phyloP scores from a whole-genome alignment of 2,329 filamentous ascomycete genomes.

The Balansia obtecta region DNA sequence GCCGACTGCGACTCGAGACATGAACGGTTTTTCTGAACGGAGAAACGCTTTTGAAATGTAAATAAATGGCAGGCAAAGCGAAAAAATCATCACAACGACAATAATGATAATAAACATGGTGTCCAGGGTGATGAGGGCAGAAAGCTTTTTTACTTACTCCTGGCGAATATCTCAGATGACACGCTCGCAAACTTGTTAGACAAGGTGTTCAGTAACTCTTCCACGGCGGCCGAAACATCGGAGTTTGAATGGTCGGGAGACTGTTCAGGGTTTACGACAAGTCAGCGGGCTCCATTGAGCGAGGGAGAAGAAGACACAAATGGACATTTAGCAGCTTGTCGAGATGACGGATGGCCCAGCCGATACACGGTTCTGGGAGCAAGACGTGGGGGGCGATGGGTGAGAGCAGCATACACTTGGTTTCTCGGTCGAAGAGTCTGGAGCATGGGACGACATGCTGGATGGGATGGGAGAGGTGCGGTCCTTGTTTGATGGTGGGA shows the following conservation, averaged over 20 bases:
- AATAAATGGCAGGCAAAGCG: neutral
- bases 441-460: neutral
- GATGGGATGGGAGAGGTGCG: neutral
- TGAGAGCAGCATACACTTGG: constrained; percentile 1
- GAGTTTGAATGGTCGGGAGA: constrained; percentile 35
- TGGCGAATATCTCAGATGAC: constrained; percentile 76
- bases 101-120: neutral
- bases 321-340: neutral
- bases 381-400: neutral
- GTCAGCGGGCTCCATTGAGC: neutral
- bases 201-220: constrained; percentile 74
- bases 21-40: neutral
- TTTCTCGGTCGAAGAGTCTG: constrained; percentile 1
- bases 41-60: neutral
- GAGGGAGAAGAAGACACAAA: neutral
- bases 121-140: no score
- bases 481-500: neutral
- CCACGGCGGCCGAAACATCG: constrained; percentile 67
- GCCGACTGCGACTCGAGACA: neutral
- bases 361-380: no score
- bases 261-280: neutral
- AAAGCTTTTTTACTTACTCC: constrained; percentile 54
- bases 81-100: neutral
- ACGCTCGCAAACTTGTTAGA: constrained; percentile 77
- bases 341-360: no score